phyloP scores from a whole-genome alignment of 495 filamentous ascomycete genomes.

The Lophiostoma macrostomum region DNA sequence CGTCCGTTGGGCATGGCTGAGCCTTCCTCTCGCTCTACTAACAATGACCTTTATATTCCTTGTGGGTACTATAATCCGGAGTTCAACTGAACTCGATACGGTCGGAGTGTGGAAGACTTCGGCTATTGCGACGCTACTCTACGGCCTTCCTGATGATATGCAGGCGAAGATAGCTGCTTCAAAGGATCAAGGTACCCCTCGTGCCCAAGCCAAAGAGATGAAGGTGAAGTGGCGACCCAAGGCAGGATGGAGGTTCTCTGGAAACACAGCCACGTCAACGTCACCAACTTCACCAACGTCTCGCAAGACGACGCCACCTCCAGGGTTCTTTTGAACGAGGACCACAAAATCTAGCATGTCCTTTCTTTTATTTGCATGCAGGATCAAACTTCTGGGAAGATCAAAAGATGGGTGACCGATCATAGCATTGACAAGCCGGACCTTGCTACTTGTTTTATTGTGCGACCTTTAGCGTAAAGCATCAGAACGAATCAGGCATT shows the following conservation, averaged over 20 bases:
- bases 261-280: no score
- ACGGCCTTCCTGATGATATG: conserved; percentile 20
- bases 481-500: no score
- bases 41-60: conserved; percentile 18
- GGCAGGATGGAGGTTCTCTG: conserved; percentile 18
- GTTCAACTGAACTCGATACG: conserved; percentile 7
- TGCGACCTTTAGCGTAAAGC: no score
- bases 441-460: no score
- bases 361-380: no score
- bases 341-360: no score
- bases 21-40: conserved; percentile 19
- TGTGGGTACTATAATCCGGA: conserved; percentile 21
- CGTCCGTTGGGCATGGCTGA: conserved; percentile 24
- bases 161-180: conserved; percentile 12
- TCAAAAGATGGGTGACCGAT: no score
- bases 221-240: conserved; percentile 16
- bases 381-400: no score
- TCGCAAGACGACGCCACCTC: no score
- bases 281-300: no score
- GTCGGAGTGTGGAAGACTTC: conserved; percentile 28
- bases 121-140: conserved; percentile 25
- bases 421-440: no score
- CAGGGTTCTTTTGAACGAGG: no score
- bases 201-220: conserved; percentile 14
- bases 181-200: conserved; percentile 8